These are phyloP conservation scores for Phoenix roebelenii DNA, from an alignment of 176 grass and related monocot species.

Conservation along the genomic window DNA sequence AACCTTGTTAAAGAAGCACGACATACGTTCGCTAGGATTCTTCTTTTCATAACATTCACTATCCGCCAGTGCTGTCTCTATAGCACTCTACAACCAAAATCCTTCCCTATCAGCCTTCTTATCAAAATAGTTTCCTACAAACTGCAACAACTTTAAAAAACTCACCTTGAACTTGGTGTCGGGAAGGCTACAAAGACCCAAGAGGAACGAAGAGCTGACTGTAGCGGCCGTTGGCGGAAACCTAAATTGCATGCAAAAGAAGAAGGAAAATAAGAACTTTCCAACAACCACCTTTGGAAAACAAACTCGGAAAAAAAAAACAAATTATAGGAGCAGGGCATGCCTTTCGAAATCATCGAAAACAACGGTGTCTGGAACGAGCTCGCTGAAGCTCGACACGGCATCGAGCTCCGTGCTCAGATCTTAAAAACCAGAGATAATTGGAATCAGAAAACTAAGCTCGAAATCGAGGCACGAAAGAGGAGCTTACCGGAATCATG, in stretches of 20 bases:
- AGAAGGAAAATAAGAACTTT: background rate
- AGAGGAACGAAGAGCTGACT: slow-evolving; percentile 76
- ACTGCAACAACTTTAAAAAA: slow-evolving; percentile 9
- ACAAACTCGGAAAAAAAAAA: background rate
- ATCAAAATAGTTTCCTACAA: slow-evolving; percentile 1
- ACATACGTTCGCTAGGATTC: slow-evolving; percentile 32
- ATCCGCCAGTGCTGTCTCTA: slow-evolving; percentile 79
- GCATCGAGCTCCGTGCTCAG: slow-evolving; percentile 63
- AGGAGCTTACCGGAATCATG: slow-evolving; percentile 20
- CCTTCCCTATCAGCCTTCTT: slow-evolving; percentile 5
- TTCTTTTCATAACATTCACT: slow-evolving; percentile 57
- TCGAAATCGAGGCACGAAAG: background rate
- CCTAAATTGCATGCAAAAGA: slow-evolving; percentile 23
- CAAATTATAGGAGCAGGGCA: background rate
- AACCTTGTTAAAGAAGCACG: slow-evolving; percentile 90
- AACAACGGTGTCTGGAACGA: slow-evolving; percentile 86
- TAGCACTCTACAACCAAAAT: slow-evolving; percentile 47
- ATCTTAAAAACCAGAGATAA: slow-evolving; percentile 27
- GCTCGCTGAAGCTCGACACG: slow-evolving; percentile 75
- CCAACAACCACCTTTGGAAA: too few relatives aligned
- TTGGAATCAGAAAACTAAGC: background rate
- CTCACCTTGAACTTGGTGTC: slow-evolving; percentile 91
- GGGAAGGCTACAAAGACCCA: slow-evolving; percentile 73
- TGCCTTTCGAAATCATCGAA: slow-evolving; percentile 96
- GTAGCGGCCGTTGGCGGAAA: slow-evolving; percentile 84